Percentiles rank a stretch among this genome's conserved stretches.
Evolutionary conservation across 148 eudicot genomes (phyloP).

Genomic region (Rhododendron kiyosumense): DNA sequence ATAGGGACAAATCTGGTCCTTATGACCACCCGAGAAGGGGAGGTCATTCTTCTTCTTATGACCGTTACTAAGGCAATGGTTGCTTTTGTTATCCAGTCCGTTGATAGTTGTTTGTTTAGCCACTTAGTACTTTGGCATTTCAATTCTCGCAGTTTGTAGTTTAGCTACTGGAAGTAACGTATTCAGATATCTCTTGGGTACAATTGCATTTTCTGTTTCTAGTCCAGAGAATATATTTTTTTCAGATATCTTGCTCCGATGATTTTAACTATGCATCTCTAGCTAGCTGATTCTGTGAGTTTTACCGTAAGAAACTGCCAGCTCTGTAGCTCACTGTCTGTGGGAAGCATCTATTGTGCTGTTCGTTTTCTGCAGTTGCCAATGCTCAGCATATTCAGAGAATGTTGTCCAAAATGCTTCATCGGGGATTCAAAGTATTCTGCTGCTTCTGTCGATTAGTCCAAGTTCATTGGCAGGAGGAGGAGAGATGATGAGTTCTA

Average conservation of each 20-base stretch:
- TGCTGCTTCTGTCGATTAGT: neutral
- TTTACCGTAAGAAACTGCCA: neutral
- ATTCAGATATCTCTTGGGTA: neutral
- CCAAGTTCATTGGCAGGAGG: neutral
- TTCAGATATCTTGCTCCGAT: neutral
- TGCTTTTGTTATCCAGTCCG: neutral
- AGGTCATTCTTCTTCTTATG: neutral
- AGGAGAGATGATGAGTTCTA: neutral
- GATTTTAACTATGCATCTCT: neutral
- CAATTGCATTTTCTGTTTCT: neutral
- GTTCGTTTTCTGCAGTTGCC: neutral
- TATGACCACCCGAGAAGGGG: constrained; percentile 24
- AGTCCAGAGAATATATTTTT: neutral
- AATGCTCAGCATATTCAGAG: neutral
- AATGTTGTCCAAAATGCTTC: neutral
- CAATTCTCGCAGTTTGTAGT: neutral
- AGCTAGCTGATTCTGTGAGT: neutral
- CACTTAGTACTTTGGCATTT: neutral
- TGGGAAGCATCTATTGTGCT: neutral
- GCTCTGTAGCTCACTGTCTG: neutral
- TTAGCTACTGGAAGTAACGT: neutral
- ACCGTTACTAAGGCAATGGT: neutral
- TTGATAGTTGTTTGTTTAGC: constrained; percentile 1
- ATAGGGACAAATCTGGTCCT: constrained; percentile 20
- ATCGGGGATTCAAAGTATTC: neutral